Conservation (phyloP, 805 yeast species). For the Saccharomycopsis schoenii region DNA sequence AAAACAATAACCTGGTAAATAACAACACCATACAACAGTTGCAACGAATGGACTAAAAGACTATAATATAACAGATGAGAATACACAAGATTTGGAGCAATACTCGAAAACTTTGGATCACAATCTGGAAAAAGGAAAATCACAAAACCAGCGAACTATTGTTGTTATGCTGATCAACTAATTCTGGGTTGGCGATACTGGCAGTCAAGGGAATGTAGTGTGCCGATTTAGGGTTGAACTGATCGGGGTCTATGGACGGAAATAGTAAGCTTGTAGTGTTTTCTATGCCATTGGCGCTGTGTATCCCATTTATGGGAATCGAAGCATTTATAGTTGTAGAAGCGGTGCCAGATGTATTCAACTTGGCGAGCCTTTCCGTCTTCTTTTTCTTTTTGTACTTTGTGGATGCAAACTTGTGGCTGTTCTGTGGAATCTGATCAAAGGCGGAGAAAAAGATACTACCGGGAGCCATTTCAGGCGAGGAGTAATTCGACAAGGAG, state of each 20-base stretch:
- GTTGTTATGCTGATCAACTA: neutral
- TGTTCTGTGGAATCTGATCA: neutral
- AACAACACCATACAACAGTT: neutral
- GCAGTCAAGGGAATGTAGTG: slow-evolving; percentile 16
- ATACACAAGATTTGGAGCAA: no score
- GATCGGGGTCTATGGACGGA: slow-evolving; percentile 14
- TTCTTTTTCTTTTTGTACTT: neutral
- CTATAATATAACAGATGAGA: neutral
- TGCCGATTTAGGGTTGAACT: slow-evolving; percentile 14
- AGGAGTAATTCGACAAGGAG: neutral
- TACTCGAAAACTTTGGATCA: no score
- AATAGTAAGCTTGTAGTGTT: slow-evolving; percentile 15
- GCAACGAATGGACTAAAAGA: neutral
- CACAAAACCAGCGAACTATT: no score
- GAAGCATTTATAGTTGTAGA: neutral
- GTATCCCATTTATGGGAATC: neutral
- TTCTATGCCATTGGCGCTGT: slow-evolving; percentile 7
- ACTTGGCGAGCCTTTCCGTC: neutral
- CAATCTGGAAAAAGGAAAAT: no score
- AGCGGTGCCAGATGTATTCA: neutral
- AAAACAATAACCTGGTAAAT: neutral
- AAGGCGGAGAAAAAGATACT: neutral
- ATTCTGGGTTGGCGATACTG: neutral
- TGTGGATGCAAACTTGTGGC: neutral
- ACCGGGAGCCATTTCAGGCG: neutral